These are phyloP conservation scores for Cryoendolithus antarcticus DNA, from an alignment of 2,329 filamentous ascomycete species.

Conservation along the genomic window DNA sequence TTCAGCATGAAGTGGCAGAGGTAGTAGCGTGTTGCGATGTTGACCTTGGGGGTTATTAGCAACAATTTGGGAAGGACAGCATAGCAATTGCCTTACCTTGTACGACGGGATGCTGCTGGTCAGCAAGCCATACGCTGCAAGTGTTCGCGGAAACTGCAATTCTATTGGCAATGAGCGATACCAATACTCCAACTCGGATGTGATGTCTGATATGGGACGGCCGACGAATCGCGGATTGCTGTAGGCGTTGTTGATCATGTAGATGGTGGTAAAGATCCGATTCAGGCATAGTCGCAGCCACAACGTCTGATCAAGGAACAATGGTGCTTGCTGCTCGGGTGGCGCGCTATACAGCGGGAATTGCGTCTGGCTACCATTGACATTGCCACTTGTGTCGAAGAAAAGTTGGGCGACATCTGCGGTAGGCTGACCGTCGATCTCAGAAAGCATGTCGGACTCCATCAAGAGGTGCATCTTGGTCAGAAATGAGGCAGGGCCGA, in stretches of 20 bases:
- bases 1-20: slow-evolving; percentile 5
- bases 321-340: slow-evolving; percentile 5
- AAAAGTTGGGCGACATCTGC: slow-evolving; percentile 2
- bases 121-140: slow-evolving; percentile 5
- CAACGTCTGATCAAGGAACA: slow-evolving; percentile 4
- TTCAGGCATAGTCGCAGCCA: slow-evolving; percentile 5
- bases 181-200: slow-evolving; percentile 4
- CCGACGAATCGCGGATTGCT: slow-evolving; percentile 5
- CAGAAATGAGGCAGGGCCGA: slow-evolving; percentile 4
- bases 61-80: neutral
- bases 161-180: slow-evolving; percentile 5
- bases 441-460: slow-evolving; percentile 4
- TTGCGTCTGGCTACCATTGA: slow-evolving; percentile 5
- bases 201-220: slow-evolving; percentile 4
- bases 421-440: slow-evolving; percentile 4
- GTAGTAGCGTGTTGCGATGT: slow-evolving; percentile 5
- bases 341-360: slow-evolving; percentile 4
- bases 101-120: slow-evolving; percentile 6
- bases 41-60: neutral
- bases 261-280: slow-evolving; percentile 4
- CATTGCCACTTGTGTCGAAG: slow-evolving; percentile 5
- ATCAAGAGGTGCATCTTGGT: slow-evolving; percentile 5
- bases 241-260: slow-evolving; percentile 7
- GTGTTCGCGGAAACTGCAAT: slow-evolving; percentile 4
- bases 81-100: neutral